A percentile compares a stretch with the other conserved stretches of the same genome.
phyloP scores from a whole-genome alignment of 176 grass and related monocot genomes.

The Triticum dicoccoides region DNA sequence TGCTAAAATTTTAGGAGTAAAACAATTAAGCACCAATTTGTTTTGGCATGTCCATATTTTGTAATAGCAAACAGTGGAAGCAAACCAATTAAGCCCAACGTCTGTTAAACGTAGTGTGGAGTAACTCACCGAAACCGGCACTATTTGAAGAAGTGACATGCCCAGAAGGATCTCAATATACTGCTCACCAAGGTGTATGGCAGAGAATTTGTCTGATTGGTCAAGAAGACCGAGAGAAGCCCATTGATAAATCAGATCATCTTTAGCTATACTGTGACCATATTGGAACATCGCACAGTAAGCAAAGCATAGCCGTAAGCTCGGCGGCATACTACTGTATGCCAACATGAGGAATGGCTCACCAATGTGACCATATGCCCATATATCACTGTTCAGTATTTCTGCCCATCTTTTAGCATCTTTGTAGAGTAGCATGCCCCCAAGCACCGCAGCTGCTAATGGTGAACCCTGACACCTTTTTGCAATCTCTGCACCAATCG shows the following conservation, averaged over 20 bases:
- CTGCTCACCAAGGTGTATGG: neutral
- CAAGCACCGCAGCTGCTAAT: neutral
- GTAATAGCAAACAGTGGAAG: too few species aligned
- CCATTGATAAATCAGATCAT: constrained; percentile 24
- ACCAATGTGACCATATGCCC: accelerated
- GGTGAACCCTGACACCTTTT: neutral
- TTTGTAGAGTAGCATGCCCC: neutral
- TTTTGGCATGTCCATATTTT: too few species aligned
- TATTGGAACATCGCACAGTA: neutral
- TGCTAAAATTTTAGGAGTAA: too few species aligned
- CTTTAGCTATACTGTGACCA: neutral
- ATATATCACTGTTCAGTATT: neutral
- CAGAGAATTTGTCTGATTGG: neutral
- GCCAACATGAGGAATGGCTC: neutral
- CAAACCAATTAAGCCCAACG: too few species aligned
- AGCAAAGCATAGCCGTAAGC: neutral
- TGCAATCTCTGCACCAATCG: neutral
- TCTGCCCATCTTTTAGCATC: neutral
- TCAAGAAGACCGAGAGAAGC: neutral
- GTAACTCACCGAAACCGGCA: neutral
- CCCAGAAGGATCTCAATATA: neutral
- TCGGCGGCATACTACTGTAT: neutral
- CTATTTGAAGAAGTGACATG: neutral
- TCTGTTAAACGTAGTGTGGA: too few species aligned
- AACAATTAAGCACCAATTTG: too few species aligned